Conservation (phyloP, 116 monocot genomes). For the Phalaenopsis hybrid region DNA sequence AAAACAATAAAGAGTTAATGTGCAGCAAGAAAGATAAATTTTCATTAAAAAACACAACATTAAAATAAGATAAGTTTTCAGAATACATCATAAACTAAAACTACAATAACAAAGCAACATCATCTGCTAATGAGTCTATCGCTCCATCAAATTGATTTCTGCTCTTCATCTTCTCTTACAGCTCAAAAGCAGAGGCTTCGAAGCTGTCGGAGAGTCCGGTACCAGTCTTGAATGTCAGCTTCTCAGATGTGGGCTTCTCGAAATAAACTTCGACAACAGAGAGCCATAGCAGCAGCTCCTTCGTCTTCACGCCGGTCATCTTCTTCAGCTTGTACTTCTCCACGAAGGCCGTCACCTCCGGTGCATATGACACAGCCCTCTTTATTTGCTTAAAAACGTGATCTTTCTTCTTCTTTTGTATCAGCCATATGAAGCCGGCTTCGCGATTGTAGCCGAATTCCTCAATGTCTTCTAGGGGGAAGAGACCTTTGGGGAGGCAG, state of each 20-base stretch:
- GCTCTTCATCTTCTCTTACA: neutral
- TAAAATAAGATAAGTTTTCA: too few relatives aligned
- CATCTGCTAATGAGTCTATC: too few relatives aligned
- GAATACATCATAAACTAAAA: too few relatives aligned
- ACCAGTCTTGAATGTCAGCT: neutral
- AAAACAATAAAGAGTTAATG: too few relatives aligned
- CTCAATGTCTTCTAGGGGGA: neutral
- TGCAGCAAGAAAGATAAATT: too few relatives aligned
- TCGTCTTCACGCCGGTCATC: neutral
- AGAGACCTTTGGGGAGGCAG: neutral
- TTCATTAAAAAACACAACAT: too few relatives aligned
- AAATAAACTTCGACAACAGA: neutral
- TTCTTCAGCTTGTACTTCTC: neutral
- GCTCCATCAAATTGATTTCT: too few relatives aligned
- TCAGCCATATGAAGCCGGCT: neutral
- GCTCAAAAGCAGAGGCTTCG: neutral
- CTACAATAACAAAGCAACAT: too few relatives aligned
- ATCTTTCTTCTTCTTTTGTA: neutral
- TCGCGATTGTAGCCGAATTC: neutral
- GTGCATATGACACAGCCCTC: neutral
- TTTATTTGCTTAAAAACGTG: neutral
- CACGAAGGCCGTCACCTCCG: neutral
- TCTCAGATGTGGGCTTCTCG: neutral
- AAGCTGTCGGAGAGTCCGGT: constrained; percentile 5
- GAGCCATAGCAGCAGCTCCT: neutral